These are phyloP conservation scores for Macrophomina pseudophaseolina DNA, from an alignment of 2,329 filamentous ascomycete genomes.

Conservation along the genomic window DNA sequence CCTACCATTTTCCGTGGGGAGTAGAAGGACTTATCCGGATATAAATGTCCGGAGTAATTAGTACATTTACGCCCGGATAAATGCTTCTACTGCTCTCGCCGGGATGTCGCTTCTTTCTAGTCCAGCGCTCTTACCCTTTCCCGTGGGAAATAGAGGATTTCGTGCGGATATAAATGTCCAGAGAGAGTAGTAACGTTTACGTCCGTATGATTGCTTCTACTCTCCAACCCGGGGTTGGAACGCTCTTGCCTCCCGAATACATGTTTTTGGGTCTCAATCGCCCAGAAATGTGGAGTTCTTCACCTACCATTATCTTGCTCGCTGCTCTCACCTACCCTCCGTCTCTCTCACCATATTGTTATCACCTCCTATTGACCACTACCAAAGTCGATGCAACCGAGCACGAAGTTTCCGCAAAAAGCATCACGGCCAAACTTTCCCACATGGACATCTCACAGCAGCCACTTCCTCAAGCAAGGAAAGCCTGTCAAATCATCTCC, in stretches of 20 bases:
- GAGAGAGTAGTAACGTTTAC: too few species aligned
- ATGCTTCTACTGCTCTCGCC: not conserved
- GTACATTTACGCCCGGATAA: too few species aligned
- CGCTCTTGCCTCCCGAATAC: not conserved
- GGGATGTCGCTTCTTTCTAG: not conserved
- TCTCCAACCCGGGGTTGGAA: not conserved
- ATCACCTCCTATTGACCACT: too few species aligned
- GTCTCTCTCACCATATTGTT: too few species aligned
- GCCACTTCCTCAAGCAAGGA: not conserved
- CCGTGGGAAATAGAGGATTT: too few species aligned
- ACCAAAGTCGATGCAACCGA: not conserved
- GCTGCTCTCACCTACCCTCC: too few species aligned
- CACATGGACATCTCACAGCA: slow-evolving; percentile 7
- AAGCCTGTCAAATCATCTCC: not conserved
- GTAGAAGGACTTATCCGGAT: too few species aligned
- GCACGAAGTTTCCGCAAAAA: slow-evolving; percentile 1
- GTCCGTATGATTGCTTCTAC: too few species aligned
- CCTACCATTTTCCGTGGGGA: too few species aligned
- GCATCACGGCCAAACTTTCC: too few species aligned
- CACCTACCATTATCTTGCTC: not conserved
- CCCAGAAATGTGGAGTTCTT: not conserved
- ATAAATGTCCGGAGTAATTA: too few species aligned
- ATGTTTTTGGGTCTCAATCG: not conserved
- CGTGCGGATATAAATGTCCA: too few species aligned
- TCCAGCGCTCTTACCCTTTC: not conserved